phyloP scores from a whole-genome alignment of 202 grass and related monocot species.

The Hordeum pubiflorum region DNA sequence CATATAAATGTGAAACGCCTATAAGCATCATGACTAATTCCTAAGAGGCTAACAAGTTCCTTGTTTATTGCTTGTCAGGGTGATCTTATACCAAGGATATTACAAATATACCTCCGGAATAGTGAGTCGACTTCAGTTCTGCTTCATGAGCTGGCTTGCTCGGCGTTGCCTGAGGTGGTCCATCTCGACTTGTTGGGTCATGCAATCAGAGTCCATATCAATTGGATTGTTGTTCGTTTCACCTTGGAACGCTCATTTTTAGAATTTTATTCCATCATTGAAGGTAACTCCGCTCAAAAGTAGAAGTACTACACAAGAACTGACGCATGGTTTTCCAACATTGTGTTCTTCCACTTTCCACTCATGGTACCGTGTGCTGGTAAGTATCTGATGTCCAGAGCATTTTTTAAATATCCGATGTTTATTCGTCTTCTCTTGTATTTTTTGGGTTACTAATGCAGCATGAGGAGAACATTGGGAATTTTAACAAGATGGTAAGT shows the following conservation, averaged over 20 bases:
- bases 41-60: not conserved
- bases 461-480: conserved; percentile 78
- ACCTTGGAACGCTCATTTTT: not conserved
- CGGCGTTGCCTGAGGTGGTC: conserved; percentile 38
- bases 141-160: conserved; percentile 46
- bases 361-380: conserved; percentile 75
- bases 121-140: conserved; percentile 63
- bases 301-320: conserved; percentile 42
- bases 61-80: conserved; percentile 42
- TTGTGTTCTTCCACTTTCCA: conserved; percentile 55
- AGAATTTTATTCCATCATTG: conserved; percentile 30
- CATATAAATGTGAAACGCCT: not conserved
- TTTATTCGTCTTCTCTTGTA: conserved; percentile 3
- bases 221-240: conserved; percentile 6
- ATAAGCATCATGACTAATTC: conserved; percentile 12
- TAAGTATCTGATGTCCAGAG: conserved; percentile 36
- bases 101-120: conserved; percentile 82
- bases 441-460: conserved; percentile 39
- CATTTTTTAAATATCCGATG: conserved; percentile 7
- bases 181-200: conserved; percentile 19
- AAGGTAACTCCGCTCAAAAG: conserved; percentile 47
- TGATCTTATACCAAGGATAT: conserved; percentile 70
- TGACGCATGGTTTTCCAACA: conserved; percentile 39
- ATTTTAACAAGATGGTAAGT: conserved; percentile 65
- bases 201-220: conserved; percentile 14